phyloP scores from a whole-genome alignment of 208 protist species.

The Trypanosoma melophagium region DNA sequence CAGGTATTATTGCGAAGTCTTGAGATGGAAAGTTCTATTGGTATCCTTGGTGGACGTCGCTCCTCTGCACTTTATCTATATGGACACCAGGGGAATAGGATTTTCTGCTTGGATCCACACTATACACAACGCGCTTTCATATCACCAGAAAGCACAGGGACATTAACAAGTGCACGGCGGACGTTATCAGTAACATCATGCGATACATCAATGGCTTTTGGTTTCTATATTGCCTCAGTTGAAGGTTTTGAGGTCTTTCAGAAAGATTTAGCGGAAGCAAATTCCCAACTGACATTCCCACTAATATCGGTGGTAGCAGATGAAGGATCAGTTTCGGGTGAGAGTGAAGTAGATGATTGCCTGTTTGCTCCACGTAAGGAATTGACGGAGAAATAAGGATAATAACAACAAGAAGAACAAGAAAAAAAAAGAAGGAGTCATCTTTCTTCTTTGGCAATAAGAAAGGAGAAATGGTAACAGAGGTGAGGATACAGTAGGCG shows the following conservation, averaged over 20 bases:
- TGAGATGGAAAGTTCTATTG: constrained; percentile 50
- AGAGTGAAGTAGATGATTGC: neutral
- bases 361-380: neutral
- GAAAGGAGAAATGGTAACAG: too few species aligned
- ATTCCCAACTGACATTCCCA: constrained; percentile 43
- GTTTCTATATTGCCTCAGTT: constrained; percentile 55
- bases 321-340: neutral
- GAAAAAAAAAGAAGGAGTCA: neutral
- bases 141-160: constrained; percentile 31
- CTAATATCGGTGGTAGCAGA: constrained; percentile 33
- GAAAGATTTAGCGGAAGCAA: constrained; percentile 36
- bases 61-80: constrained; percentile 55
- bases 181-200: constrained; percentile 13
- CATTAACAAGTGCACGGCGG: neutral
- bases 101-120: constrained; percentile 78
- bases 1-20: constrained; percentile 40
- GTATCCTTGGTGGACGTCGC: constrained; percentile 52
- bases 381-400: neutral
- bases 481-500: too few species aligned
- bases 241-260: constrained; percentile 42
- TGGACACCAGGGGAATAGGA: constrained; percentile 50
- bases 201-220: constrained; percentile 59
- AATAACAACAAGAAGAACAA: neutral
- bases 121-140: constrained; percentile 65
- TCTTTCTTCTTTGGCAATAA: too few species aligned